Base-by-base conservation (phyloP, 2,329 filamentous ascomycete genomes). In the Fusarium sterilihyphosum region DNA sequence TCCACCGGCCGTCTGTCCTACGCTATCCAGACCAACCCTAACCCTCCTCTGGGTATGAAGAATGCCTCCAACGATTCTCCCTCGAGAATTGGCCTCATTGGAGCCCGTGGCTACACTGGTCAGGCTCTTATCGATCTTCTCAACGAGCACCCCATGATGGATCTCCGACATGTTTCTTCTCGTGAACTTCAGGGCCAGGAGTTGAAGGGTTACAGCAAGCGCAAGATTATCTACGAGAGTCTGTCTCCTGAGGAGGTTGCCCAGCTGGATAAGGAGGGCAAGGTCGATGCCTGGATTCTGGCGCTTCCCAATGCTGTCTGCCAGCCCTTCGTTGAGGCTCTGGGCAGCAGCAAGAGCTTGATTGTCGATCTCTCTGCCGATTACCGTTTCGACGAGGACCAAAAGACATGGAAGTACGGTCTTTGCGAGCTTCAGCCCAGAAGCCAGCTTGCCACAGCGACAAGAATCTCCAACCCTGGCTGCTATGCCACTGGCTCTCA, bases 241-340 rank as follows among this genome's bases (percentile, higher is more conserved):
- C 87, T 98, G 50, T 92, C 90, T 64, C 90, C 94, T 12, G 96
- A 98, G 75, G 96, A 98, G 76, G 92, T 98, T 18, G 91, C 91
- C 73, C 89, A 91, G 66, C 13, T 53, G 9, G 58, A 61, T 12
- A 61, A 53, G 35, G 91, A 92, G 38, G 93, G 93, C 59, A 90
- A 95, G 79, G 92, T 98, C 57, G 96, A 98, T 85, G 96, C 94
- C 85, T 98, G 95, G 95, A 94, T 98, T 50, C 96, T 98, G 94
- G 96, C 96, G 41, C 90, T 98, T 37, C 96, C 96, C 50, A 99
- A 98, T 80, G 94, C 94, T 70, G 94, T 98, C 57, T 98, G 94
- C 90, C 93, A 95, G 85, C 95, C 96, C 1, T 99, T 93, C 77
- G 93, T 98, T 16, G 94, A 98, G 73, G 96, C 96, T 13, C 90